Evolutionary conservation across 2,329 filamentous ascomycete species (phyloP), one percentile per base, ranked within the genome.

Genomic region (Metarhizium guizhouense): DNA sequence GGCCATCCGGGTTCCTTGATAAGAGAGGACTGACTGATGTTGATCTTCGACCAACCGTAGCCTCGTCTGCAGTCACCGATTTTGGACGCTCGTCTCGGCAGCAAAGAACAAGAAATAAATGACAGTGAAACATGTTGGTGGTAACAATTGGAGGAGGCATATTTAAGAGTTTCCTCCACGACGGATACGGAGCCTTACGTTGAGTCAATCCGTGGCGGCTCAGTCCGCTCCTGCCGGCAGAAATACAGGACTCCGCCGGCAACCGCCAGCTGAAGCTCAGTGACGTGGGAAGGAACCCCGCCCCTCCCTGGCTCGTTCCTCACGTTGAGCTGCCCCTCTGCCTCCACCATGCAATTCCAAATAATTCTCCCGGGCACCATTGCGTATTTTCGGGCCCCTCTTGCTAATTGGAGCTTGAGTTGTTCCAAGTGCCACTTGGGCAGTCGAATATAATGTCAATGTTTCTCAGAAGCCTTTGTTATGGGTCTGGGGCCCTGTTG

Each of bases 281-380:
- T 43, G 40, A 43, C 40, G 40, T 43, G 40, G 6, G 40, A 16
- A 43, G 16, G n/a, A 47, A 20, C 43, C 43, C 43, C n/a, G 4
- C 18, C 43, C 43, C n/a, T 25, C 18, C 43, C 6, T 47, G n/a
- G 16, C 16, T 43, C 40, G 2, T 43, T 43, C 40, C 40, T n/a
- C 16, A 0, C 34, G 34, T 11, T 13, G 34, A 36, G 8, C 42
- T 20, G 11, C 40, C 4, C 36, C 51, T 14, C 38, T 20, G 10
- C 20, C 51, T n/a, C 51, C 38, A 42, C 51, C 51, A 52, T n/a
- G n/a, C 36, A 45, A 45, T 45, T 53, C 51, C 36, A 53, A 53
- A 47, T 32, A 34, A 42, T 45, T 29, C 34, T 30, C 25, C 18
- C 4, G 2, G 18, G 13, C 10, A 45, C 51, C 38, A 53, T 53